Evolutionary conservation across 2,329 filamentous ascomycete genomes (phyloP).

Genomic region (Sporothrix pseudoabietina): DNA sequence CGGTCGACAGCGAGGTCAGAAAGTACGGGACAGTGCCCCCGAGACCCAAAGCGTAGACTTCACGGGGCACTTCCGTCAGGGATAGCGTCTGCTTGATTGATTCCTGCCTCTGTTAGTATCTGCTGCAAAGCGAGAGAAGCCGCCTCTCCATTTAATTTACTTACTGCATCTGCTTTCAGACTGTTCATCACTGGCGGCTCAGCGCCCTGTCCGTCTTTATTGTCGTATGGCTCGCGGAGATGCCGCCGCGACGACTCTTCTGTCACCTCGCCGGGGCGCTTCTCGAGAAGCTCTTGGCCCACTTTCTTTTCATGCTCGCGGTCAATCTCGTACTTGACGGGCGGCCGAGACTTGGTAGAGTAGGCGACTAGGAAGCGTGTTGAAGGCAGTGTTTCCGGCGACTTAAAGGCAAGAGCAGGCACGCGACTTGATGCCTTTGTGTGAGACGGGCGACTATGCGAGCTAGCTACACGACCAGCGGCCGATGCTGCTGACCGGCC

Average conservation of each 20-base stretch:
- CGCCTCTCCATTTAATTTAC: neutral
- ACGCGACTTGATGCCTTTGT: neutral
- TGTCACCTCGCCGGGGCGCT: slow-evolving; percentile 63
- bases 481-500: neutral
- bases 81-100: slow-evolving; percentile 70
- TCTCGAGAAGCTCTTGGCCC: slow-evolving; percentile 57
- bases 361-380: slow-evolving; percentile 23
- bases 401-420: neutral
- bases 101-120: slow-evolving; percentile 48
- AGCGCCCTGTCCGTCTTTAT: slow-evolving; percentile 34
- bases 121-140: neutral
- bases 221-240: slow-evolving; percentile 47
- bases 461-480: neutral
- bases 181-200: slow-evolving; percentile 39
- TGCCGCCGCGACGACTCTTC: slow-evolving; percentile 58
- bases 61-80: slow-evolving; percentile 64
- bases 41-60: slow-evolving; percentile 68
- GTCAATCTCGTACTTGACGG: slow-evolving; percentile 47
- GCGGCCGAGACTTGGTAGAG: slow-evolving; percentile 31
- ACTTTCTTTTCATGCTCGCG: slow-evolving; percentile 58
- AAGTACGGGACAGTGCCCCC: slow-evolving; percentile 85
- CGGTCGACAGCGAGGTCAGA: slow-evolving; percentile 77
- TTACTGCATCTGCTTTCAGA: slow-evolving; percentile 58
- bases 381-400: neutral
- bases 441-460: neutral